Evolutionary conservation across 2,329 filamentous ascomycete genomes (phyloP).

Genomic region (Monilinia vaccinii-corymbosi): DNA sequence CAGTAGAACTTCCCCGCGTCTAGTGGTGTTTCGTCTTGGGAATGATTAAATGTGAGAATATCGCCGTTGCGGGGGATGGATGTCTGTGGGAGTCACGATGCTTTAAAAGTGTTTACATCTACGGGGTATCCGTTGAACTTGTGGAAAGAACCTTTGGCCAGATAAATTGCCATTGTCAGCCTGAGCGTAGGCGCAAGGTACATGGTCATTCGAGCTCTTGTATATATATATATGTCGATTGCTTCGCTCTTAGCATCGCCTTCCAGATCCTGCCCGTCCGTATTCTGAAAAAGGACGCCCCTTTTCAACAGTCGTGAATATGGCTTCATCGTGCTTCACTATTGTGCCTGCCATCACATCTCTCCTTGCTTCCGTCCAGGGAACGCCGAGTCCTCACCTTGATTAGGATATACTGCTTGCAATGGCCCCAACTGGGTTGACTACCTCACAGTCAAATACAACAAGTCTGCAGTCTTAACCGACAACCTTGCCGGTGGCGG

Average conservation of each 20-base stretch:
- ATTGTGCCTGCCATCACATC: neutral
- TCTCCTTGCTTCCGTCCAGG: neutral
- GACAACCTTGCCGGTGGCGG: slow-evolving; percentile 43
- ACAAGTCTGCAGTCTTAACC: slow-evolving; percentile 36
- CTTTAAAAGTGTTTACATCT: neutral
- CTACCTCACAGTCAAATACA: slow-evolving; percentile 37
- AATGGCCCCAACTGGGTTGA: slow-evolving; percentile 49
- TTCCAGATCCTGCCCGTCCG: too few species aligned
- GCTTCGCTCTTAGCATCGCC: too few species aligned
- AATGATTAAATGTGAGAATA: neutral
- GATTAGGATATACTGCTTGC: slow-evolving; percentile 27
- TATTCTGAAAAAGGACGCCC: neutral
- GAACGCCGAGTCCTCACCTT: neutral
- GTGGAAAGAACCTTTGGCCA: too few species aligned
- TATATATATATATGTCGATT: neutral
- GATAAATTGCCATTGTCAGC: neutral
- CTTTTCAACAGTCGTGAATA: neutral
- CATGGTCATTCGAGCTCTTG: neutral
- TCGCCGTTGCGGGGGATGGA: neutral
- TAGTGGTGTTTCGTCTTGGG: neutral
- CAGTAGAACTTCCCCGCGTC: slow-evolving; percentile 6
- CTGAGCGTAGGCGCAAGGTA: neutral
- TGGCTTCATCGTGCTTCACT: neutral
- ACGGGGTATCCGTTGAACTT: neutral
- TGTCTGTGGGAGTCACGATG: neutral